phyloP scores from a whole-genome alignment of 805 yeast genomes.

The Lipomyces mesembrius region DNA sequence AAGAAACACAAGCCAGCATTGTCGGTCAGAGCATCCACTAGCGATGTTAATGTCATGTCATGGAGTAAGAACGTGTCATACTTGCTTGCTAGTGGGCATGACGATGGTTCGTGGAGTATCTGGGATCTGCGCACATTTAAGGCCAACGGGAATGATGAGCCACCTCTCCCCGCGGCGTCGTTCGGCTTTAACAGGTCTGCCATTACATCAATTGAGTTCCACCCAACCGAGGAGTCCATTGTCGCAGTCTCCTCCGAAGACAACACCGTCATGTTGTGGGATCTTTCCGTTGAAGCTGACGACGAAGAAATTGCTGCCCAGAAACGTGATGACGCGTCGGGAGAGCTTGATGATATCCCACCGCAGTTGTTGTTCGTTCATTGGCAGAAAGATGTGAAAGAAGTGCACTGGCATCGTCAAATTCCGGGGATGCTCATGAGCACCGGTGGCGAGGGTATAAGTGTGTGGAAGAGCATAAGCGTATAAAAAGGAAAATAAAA shows the following conservation, averaged over 20 bases:
- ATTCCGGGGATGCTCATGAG: conserved; percentile 94
- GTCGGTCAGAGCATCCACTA: conserved; percentile 73
- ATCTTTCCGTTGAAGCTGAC: conserved; percentile 96
- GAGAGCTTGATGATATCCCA: conserved; percentile 85
- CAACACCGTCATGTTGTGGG: conserved; percentile 97
- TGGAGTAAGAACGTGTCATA: conserved; percentile 91
- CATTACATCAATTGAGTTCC: conserved; percentile 89
- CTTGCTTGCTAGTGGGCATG: conserved; percentile 92
- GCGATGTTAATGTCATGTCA: conserved; percentile 92
- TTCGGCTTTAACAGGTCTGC: conserved; percentile 95
- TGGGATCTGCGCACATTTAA: conserved; percentile 94
- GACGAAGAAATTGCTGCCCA: conserved; percentile 94
- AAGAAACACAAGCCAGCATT: conserved; percentile 90
- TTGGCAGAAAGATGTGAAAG: conserved; percentile 98
- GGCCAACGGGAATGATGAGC: conserved; percentile 51
- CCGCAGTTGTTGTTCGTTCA: conserved; percentile 95
- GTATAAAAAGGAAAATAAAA: conserved; percentile 54
- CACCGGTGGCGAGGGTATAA: conserved; percentile 94
- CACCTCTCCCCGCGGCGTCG: conserved; percentile 84
- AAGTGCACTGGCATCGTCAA: conserved; percentile 96
- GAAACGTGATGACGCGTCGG: conserved; percentile 63
- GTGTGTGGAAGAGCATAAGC: conserved; percentile 95
- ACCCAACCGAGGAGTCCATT: conserved; percentile 93
- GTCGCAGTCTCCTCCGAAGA: conserved; percentile 96
- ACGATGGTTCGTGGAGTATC: conserved; percentile 95